Evolutionary conservation across 495 filamentous ascomycete genomes (phyloP).

Genomic region (Daldinia decipiens): DNA sequence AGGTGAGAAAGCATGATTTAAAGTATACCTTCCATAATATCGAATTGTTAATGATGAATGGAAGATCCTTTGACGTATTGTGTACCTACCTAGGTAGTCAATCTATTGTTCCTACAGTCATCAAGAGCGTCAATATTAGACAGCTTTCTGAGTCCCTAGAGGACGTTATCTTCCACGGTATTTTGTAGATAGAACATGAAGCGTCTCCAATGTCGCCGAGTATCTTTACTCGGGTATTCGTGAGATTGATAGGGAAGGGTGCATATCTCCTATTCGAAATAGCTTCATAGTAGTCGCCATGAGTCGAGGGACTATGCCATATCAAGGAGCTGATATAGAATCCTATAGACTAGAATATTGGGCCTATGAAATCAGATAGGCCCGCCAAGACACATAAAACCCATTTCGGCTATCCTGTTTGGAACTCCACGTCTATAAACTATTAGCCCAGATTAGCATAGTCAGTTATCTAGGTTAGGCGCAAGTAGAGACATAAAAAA

Average conservation of each 20-base stretch:
- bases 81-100: background rate
- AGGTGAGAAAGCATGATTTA: background rate
- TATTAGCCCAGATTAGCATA: background rate
- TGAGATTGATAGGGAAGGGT: background rate
- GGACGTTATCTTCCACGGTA: background rate
- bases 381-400: background rate
- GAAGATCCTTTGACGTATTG: background rate
- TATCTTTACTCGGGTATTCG: background rate
- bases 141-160: background rate
- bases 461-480: too few relatives aligned
- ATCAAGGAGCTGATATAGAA: background rate
- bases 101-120: background rate
- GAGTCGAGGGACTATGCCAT: too few relatives aligned
- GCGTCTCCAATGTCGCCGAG: background rate
- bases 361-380: background rate
- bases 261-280: background rate
- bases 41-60: too few relatives aligned
- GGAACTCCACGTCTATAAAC: background rate
- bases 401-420: background rate
- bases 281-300: background rate
- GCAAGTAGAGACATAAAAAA: too few relatives aligned
- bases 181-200: too few relatives aligned
- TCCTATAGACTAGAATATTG: background rate
- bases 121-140: background rate
- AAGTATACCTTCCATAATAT: background rate